Evolutionary conservation across 768 basidiomycete genomes (phyloP).

Genomic region (Candolleomyces aberdarensis): DNA sequence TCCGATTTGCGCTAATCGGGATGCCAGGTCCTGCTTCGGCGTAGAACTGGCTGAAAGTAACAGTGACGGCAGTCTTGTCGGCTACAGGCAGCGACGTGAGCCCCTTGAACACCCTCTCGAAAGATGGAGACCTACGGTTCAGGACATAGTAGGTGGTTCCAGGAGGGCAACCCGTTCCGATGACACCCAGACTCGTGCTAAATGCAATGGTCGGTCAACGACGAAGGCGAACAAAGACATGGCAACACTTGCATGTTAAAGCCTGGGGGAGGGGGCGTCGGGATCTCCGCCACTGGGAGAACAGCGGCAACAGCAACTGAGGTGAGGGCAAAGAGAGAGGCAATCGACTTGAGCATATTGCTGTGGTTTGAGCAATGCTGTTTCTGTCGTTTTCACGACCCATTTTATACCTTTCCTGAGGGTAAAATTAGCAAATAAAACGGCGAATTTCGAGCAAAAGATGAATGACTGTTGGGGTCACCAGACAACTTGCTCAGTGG

Average conservation of each 20-base stretch:
- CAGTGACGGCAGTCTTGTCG: conserved; percentile 17
- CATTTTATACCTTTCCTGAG: background rate
- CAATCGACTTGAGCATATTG: background rate
- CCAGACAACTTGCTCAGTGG: background rate
- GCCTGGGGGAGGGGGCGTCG: background rate
- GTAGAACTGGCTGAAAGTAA: conserved; percentile 18
- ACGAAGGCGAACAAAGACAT: background rate
- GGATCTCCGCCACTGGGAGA: background rate
- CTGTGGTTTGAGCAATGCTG: background rate
- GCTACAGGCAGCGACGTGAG: background rate
- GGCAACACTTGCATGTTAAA: background rate
- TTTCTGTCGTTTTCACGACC: background rate
- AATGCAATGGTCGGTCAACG: background rate
- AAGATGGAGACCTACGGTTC: conserved; percentile 8
- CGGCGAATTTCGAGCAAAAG: background rate
- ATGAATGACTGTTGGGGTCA: background rate
- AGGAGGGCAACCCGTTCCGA: background rate
- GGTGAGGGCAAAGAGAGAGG: background rate
- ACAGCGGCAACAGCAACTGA: background rate
- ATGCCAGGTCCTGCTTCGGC: conserved; percentile 17
- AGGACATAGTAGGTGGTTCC: conserved; percentile 16
- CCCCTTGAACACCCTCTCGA: background rate
- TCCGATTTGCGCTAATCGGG: conserved; percentile 16
- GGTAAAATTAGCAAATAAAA: background rate
- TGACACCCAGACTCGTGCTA: background rate